These are phyloP conservation scores for Diospyros kaki DNA, from an alignment of 148 eudicot species.

Conservation along the genomic window DNA sequence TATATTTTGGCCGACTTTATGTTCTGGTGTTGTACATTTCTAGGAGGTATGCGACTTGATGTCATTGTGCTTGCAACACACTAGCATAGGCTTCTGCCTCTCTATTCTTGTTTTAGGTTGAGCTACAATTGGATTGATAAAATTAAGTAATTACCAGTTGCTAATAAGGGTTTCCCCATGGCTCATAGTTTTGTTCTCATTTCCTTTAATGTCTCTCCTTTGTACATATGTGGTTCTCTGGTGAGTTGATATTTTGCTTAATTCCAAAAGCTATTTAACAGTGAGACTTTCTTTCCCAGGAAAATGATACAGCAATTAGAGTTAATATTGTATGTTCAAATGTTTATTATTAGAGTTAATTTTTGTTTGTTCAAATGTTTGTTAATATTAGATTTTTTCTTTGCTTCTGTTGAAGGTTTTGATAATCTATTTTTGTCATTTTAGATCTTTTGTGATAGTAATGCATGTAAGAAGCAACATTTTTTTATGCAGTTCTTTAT, in stretches of 20 bases:
- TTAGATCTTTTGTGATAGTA: conserved; percentile 4
- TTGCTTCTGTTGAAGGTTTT: not conserved
- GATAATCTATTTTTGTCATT: not conserved
- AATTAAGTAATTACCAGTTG: not conserved
- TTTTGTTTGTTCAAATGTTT: not conserved
- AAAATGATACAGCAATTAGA: not conserved
- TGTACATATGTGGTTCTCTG: not conserved
- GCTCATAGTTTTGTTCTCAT: no score
- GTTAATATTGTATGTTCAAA: not conserved
- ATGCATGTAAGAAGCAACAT: not conserved
- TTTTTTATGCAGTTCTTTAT: conserved; percentile 72
- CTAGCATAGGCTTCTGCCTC: not conserved
- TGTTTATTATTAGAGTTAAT: not conserved
- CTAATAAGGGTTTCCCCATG: not conserved
- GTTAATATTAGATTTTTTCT: not conserved
- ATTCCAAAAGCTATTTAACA: not conserved
- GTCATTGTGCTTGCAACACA: not conserved
- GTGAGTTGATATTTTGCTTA: not conserved
- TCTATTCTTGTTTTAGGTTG: not conserved
- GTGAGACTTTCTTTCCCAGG: not conserved
- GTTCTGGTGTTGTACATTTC: not conserved
- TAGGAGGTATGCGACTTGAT: not conserved
- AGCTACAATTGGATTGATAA: not conserved
- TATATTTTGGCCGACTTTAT: not conserved
- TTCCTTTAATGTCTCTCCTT: no score